These are phyloP conservation scores for Xylaria sp. DNA, from an alignment of 2,329 filamentous ascomycete species.

Conservation along the genomic window DNA sequence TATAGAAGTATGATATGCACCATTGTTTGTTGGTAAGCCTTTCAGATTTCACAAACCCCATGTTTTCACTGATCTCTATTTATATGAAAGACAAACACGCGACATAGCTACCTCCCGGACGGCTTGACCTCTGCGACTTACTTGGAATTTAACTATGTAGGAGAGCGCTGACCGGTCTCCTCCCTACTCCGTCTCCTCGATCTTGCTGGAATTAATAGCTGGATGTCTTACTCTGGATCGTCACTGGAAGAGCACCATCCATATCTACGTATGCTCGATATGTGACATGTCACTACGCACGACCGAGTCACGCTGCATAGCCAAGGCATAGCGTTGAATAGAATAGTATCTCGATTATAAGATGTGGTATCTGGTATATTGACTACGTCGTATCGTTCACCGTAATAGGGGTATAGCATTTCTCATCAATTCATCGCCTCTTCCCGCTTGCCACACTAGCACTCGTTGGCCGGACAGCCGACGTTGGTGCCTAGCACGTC, in stretches of 20 bases:
- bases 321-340: not conserved
- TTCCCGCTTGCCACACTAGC: constrained; percentile 36
- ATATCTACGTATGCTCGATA: too few relatives aligned
- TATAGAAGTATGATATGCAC: not conserved
- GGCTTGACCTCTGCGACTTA: too few relatives aligned
- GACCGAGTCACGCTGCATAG: not conserved
- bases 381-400: constrained; percentile 30
- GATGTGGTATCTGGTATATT: constrained; percentile 25
- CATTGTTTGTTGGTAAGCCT: too few relatives aligned
- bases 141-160: not conserved
- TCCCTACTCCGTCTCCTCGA: not conserved
- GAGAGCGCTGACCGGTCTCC: not conserved
- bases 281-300: not conserved
- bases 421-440: constrained; percentile 5
- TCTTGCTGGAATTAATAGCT: too few relatives aligned
- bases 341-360: constrained; percentile 14
- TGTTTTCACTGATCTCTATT: too few relatives aligned
- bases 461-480: constrained; percentile 48
- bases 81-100: too few relatives aligned
- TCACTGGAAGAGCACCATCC: too few relatives aligned
- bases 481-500: constrained; percentile 48
- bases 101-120: too few relatives aligned
- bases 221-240: too few relatives aligned
- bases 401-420: constrained; percentile 31
- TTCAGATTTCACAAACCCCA: too few relatives aligned